These are phyloP conservation scores for Dioscorea alata DNA, from an alignment of 106 monocot species.

Conservation along the genomic window DNA sequence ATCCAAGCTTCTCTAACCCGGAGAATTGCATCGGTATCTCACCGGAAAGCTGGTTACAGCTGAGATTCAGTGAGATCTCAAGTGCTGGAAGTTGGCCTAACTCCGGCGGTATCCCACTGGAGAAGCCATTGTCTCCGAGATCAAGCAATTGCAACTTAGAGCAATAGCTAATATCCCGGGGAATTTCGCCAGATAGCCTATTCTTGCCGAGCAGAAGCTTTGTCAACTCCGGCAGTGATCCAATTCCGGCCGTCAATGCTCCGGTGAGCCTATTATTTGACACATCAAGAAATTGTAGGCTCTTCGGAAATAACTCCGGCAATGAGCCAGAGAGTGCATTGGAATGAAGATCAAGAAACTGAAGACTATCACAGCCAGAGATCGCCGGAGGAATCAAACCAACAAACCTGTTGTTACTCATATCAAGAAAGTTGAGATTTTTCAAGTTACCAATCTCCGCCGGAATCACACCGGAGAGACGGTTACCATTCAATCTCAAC, in stretches of 20 bases:
- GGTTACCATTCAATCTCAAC: conserved; percentile 57
- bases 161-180: conserved; percentile 51
- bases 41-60: conserved; percentile 73
- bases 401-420: conserved; percentile 54
- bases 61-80: conserved; percentile 87
- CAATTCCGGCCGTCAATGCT: conserved; percentile 33
- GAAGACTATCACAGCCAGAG: conserved; percentile 47
- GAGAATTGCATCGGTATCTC: conserved; percentile 50
- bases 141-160: conserved; percentile 75
- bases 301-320: conserved; percentile 47
- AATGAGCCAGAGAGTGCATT: conserved; percentile 50
- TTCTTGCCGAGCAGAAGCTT: conserved; percentile 68
- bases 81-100: conserved; percentile 63
- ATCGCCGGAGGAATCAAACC: conserved; percentile 57
- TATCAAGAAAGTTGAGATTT: conserved; percentile 77
- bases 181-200: conserved; percentile 57
- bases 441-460: conserved; percentile 64
- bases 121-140: conserved; percentile 62
- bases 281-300: conserved; percentile 66
- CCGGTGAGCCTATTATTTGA: conserved; percentile 64
- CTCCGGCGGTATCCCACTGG: conserved; percentile 60
- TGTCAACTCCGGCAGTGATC: conserved; percentile 48
- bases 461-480: conserved; percentile 54
- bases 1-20: conserved; percentile 50
- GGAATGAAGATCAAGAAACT: conserved; percentile 88